Percentiles rank a stretch among this genome's conserved stretches.
These are phyloP conservation scores for Leishmania lainsoni DNA, from an alignment of 208 protist species.

Conservation along the genomic window DNA sequence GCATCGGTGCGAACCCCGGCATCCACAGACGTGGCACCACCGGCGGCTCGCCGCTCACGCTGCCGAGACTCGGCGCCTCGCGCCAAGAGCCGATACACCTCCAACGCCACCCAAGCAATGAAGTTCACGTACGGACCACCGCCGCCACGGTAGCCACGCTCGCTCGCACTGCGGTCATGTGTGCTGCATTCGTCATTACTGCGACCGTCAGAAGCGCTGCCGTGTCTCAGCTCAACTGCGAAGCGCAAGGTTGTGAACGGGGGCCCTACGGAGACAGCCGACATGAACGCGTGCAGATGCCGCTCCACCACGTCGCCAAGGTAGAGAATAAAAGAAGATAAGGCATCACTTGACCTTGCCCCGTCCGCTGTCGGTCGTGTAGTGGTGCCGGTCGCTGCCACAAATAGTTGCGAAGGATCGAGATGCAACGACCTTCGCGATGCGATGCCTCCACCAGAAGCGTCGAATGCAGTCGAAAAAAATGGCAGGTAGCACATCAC, in stretches of 20 bases:
- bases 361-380: neutral
- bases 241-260: neutral
- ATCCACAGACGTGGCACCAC: conserved; percentile 2
- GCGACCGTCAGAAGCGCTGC: neutral
- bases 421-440: neutral
- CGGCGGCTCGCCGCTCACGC: conserved; percentile 5
- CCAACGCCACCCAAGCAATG: conserved; percentile 51
- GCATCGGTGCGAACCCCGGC: conserved; percentile 10
- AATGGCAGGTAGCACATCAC: conserved; percentile 35
- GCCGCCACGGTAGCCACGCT: conserved; percentile 2
- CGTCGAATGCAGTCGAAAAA: neutral
- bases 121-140: conserved; percentile 46
- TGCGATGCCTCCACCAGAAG: neutral
- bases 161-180: neutral
- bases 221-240: neutral
- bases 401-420: neutral
- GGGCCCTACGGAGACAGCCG: conserved; percentile 22
- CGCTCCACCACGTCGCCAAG: conserved; percentile 25
- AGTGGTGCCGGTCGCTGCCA: neutral
- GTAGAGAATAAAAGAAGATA: conserved; percentile 19
- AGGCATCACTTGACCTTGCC: neutral
- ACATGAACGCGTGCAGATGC: conserved; percentile 25
- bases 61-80: conserved; percentile 26
- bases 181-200: neutral
- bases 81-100: conserved; percentile 43